phyloP scores from a whole-genome alignment of 176 grass and related monocot species.

The Eragrostis curvula region DNA sequence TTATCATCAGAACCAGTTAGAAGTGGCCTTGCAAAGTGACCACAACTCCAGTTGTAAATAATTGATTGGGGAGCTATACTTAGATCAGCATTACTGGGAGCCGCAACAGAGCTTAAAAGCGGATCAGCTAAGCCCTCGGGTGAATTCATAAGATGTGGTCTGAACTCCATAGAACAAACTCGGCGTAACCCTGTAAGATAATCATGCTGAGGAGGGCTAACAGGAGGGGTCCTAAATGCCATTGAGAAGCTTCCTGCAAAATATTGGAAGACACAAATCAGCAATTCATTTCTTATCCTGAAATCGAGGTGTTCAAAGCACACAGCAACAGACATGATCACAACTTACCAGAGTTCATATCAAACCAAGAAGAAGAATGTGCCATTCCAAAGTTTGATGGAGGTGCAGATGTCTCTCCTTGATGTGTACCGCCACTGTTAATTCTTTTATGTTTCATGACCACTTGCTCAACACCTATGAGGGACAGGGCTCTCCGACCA shows the following conservation, averaged over 20 bases:
- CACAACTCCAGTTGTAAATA: conserved; percentile 99
- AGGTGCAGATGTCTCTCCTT: conserved; percentile 66
- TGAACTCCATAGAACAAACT: conserved; percentile 95
- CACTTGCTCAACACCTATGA: conserved; percentile 86
- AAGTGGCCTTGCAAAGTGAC: conserved; percentile 96
- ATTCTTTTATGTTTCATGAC: conserved; percentile 79
- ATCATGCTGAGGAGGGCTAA: conserved; percentile 91
- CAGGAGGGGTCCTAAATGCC: conserved; percentile 94
- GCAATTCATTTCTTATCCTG: background rate
- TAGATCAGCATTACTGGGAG: conserved; percentile 58
- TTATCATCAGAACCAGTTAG: conserved; percentile 77
- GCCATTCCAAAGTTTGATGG: conserved; percentile 76
- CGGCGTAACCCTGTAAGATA: conserved; percentile 82
- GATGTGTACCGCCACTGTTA: conserved; percentile 59
- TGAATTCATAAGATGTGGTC: conserved; percentile 74
- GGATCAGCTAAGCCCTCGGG: conserved; percentile 91
- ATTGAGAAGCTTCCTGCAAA: conserved; percentile 74
- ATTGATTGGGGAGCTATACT: conserved; percentile 69
- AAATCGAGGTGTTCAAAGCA: conserved; percentile 14
- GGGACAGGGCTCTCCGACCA: conserved; percentile 76
- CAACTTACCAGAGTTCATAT: conserved; percentile 87
- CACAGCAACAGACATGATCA: conserved; percentile 28
- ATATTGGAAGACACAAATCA: conserved; percentile 15
- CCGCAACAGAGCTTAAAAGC: conserved; percentile 53
- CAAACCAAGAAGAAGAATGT: conserved; percentile 96